Evolutionary conservation across 225 moss, liverwort and hornwort genomes (phyloP), one percentile per base, ranked within the genome.

Genomic region (Sphagnum tenellum): DNA sequence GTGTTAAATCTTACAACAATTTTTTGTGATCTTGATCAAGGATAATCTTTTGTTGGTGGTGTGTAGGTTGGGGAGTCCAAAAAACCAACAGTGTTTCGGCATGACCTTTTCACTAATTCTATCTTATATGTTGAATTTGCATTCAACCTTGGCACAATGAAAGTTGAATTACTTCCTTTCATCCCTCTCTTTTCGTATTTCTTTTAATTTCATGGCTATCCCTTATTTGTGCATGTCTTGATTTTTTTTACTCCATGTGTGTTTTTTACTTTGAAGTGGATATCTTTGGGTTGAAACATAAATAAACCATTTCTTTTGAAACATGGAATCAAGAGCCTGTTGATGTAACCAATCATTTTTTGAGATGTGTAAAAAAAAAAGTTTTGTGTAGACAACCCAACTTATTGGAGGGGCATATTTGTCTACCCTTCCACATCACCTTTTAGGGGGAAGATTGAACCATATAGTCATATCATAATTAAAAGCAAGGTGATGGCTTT

Each of bases 401-500:
- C 90, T 98, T 56, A 93, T 98, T 77, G 92, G 92, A 92, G 96
- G 54, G 96, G 96, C 61, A 90, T 98, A 53, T 93, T 92, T 49
- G 88, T 98, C 46, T 92, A 89, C 49, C 96, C 96, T 52, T 88
- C 85, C 47, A 93, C 92, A 6, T 82, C 93, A 10, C 77, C 92
- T 4, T 75, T 92, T n/a, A 71, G 90, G 55, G 96, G 96, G 48
- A 85, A 71, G 71, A 45, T 69, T 8, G 77, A 85, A 59, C 88
- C 92, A 52, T 66, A 88, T 12, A 98, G 96, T 71, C 86, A 90
- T 7, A 73, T 98, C 3, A 83, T 98, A 55, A 75, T 93, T 5
- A 78, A 87, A 57, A 92, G 92, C 69, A 98, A 98, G 73, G 85
- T 90, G 45, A 92, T 93, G 92, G 96, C 90, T 57, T 78, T 68